Evolutionary conservation across 2,329 filamentous ascomycete genomes (phyloP).

Genomic region (Phialemonium atrogriseum): DNA sequence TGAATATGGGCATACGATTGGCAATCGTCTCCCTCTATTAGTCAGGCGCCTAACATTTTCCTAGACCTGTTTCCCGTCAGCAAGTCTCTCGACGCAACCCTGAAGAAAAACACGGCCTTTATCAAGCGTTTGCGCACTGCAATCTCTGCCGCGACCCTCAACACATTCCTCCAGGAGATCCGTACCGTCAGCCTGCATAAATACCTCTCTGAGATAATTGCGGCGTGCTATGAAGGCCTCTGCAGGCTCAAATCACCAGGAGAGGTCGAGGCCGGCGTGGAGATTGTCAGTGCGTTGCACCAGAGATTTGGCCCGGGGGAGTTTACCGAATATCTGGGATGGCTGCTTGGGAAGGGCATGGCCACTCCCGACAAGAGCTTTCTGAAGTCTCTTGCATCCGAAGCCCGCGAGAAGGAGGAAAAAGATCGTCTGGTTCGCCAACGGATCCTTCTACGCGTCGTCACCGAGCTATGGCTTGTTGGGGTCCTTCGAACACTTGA

Average conservation of each 20-base stretch:
- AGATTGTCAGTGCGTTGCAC: constrained; percentile 90
- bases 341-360: constrained; percentile 85
- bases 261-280: constrained; percentile 87
- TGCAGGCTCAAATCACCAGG: constrained; percentile 84
- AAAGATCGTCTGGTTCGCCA: constrained; percentile 86
- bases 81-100: constrained; percentile 79
- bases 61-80: constrained; percentile 71
- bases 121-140: constrained; percentile 93
- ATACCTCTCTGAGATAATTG: constrained; percentile 94
- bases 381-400: constrained; percentile 69
- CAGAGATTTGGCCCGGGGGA: constrained; percentile 86
- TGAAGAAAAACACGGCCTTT: constrained; percentile 98
- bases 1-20: constrained; percentile 37
- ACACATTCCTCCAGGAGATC: constrained; percentile 84
- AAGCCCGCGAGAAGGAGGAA: constrained; percentile 89
- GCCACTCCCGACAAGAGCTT: constrained; percentile 80
- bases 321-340: constrained; percentile 86
- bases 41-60: constrained; percentile 6
- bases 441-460: constrained; percentile 75
- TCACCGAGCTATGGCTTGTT: constrained; percentile 94
- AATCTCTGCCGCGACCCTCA: constrained; percentile 68
- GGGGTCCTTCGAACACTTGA: constrained; percentile 76
- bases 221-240: constrained; percentile 88
- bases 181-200: constrained; percentile 86
- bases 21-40: background rate